phyloP scores from a whole-genome alignment of 192 early-diverging fungal species.

The Mortierella antarctica region DNA sequence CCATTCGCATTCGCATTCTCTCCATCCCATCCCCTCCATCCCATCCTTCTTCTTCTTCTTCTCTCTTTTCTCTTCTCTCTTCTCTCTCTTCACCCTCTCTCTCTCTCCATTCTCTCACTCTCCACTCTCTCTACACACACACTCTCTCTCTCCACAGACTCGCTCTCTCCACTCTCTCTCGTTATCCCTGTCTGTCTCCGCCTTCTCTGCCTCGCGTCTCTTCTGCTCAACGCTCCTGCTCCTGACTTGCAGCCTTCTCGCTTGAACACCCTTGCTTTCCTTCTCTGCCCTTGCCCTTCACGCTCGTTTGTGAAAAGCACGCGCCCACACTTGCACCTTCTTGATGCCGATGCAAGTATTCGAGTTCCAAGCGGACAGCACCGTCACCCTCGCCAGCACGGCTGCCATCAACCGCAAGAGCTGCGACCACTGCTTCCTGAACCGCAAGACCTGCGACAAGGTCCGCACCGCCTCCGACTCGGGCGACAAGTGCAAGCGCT shows the following conservation, averaged over 20 bases:
- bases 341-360: constrained; percentile 49
- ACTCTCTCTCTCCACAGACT: neutral
- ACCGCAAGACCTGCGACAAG: constrained; percentile 52
- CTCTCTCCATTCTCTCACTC: constrained; percentile 2
- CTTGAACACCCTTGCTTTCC: too few species aligned
- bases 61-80: neutral
- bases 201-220: too few species aligned
- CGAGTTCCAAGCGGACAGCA: constrained; percentile 49
- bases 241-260: too few species aligned
- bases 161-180: neutral
- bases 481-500: constrained; percentile 48
- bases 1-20: too few species aligned
- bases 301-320: too few species aligned
- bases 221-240: too few species aligned
- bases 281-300: too few species aligned
- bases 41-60: too few species aligned
- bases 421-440: constrained; percentile 52
- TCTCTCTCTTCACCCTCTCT: neutral
- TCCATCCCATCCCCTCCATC: too few species aligned
- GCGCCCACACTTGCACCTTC: too few species aligned
- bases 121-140: neutral
- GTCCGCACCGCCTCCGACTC: constrained; percentile 30
- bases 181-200: neutral
- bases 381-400: constrained; percentile 41
- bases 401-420: constrained; percentile 52